Evolutionary conservation across 495 filamentous ascomycete genomes (phyloP).

Genomic region (Aspergillus indologenus): DNA sequence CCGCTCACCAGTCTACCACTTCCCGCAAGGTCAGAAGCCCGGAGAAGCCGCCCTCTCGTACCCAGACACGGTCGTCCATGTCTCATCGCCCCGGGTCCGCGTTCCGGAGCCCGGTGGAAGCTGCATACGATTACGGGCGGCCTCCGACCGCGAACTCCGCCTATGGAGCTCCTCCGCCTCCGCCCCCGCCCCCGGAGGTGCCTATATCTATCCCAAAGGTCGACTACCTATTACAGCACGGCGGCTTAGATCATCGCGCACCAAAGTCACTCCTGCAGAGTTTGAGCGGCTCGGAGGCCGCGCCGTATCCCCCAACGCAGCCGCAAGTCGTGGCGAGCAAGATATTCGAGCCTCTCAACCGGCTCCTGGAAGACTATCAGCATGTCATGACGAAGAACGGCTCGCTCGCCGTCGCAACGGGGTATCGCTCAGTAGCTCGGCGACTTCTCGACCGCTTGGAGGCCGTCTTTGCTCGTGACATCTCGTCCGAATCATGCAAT

Average conservation of each 20-base stretch:
- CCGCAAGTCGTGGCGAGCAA: conserved; percentile 49
- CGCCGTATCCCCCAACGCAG: conserved; percentile 31
- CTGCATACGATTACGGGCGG: conserved; percentile 38
- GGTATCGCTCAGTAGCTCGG: conserved; percentile 91
- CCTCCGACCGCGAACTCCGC: conserved; percentile 35
- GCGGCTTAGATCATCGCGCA: conserved; percentile 66
- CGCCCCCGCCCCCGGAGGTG: conserved; percentile 71
- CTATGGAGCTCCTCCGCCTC: conserved; percentile 63
- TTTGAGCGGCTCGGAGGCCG: conserved; percentile 38
- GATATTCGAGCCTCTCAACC: conserved; percentile 75
- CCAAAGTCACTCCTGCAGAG: conserved; percentile 63
- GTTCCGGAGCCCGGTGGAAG: conserved; percentile 32
- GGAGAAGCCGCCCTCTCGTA: conserved; percentile 40
- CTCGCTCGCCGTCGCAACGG: conserved; percentile 91
- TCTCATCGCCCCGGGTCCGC: conserved; percentile 30
- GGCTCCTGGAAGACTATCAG: conserved; percentile 79
- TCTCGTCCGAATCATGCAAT: conserved; percentile 74
- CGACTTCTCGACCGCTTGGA: conserved; percentile 89
- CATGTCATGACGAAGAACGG: conserved; percentile 77
- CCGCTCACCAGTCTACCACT: conserved; percentile 51
- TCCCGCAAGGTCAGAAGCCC: conserved; percentile 41
- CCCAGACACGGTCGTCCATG: conserved; percentile 36
- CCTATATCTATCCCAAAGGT: conserved; percentile 73
- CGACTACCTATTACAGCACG: conserved; percentile 85
- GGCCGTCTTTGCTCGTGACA: conserved; percentile 86